Percentiles rank a stretch among this genome's conserved stretches.
phyloP scores from a whole-genome alignment of 192 early-diverging fungal genomes.

The Coemansia sp. region DNA sequence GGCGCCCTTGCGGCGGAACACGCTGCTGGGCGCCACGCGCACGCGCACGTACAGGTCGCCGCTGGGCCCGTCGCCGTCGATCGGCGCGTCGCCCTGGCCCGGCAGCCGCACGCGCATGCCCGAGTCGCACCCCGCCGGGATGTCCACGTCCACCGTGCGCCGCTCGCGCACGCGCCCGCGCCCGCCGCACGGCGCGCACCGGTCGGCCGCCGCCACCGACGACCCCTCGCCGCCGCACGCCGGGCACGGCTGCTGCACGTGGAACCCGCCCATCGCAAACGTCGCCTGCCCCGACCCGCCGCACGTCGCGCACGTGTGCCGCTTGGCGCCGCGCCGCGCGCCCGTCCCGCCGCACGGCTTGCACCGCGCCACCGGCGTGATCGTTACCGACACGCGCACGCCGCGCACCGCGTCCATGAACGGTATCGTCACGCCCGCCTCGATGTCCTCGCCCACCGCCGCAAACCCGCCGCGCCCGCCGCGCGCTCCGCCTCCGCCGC shows the following conservation, averaged over 20 bases:
- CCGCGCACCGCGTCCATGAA: slow-evolving; percentile 96
- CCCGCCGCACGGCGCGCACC: slow-evolving; percentile 82
- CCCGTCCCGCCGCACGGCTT: slow-evolving; percentile 81
- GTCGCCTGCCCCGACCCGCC: slow-evolving; percentile 83
- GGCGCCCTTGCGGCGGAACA: slow-evolving; percentile 84
- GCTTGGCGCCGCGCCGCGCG: slow-evolving; percentile 74
- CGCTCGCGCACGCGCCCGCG: slow-evolving; percentile 76
- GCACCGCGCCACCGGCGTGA: slow-evolving; percentile 73
- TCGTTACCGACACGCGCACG: slow-evolving; percentile 64
- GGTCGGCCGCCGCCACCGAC: slow-evolving; percentile 63
- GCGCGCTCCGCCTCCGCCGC: slow-evolving; percentile 58
- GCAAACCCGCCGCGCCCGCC: slow-evolving; percentile 36
- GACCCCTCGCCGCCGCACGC: slow-evolving; percentile 86
- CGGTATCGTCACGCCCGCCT: slow-evolving; percentile 65
- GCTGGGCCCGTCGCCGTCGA: slow-evolving; percentile 66
- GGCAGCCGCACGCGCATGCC: slow-evolving; percentile 77
- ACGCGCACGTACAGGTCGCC: slow-evolving; percentile 91
- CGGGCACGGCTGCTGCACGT: slow-evolving; percentile 82
- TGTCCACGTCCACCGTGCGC: slow-evolving; percentile 71
- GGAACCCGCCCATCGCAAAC: slow-evolving; percentile 87
- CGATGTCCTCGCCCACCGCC: slow-evolving; percentile 66
- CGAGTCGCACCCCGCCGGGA: slow-evolving; percentile 87
- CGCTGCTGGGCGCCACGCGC: slow-evolving; percentile 67
- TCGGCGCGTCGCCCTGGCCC: slow-evolving; percentile 83
- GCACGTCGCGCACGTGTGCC: slow-evolving; percentile 74